Evolutionary conservation across 2,329 filamentous ascomycete genomes (phyloP).

Genomic region (Cladophialophora yegresii): DNA sequence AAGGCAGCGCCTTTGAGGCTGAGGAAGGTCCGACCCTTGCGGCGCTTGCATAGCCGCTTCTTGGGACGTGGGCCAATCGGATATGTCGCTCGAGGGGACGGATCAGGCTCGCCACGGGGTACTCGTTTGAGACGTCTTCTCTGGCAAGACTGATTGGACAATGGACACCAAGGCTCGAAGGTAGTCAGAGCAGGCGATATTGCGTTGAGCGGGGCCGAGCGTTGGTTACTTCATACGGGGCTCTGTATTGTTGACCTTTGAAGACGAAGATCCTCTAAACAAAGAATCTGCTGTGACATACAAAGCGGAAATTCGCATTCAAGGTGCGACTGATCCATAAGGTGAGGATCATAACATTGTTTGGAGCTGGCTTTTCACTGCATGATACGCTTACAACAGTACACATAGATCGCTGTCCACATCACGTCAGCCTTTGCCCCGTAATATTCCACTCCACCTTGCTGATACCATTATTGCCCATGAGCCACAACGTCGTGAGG

Average conservation of each 20-base stretch:
- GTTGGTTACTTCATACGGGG: too few species aligned
- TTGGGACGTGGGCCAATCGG: background rate
- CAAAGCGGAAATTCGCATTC: background rate
- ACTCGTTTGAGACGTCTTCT: too few species aligned
- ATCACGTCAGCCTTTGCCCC: slow-evolving; percentile 39
- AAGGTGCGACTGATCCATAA: background rate
- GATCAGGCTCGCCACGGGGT: too few species aligned
- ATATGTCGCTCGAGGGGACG: background rate
- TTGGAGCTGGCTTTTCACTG: background rate
- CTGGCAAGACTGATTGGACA: too few species aligned
- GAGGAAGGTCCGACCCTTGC: background rate
- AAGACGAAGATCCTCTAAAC: background rate
- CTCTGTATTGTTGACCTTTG: too few species aligned
- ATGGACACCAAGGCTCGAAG: too few species aligned
- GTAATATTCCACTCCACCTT: slow-evolving; percentile 45
- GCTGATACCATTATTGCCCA: slow-evolving; percentile 45
- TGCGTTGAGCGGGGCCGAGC: too few species aligned
- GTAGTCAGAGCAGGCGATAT: too few species aligned
- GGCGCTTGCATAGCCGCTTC: background rate
- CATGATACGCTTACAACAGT: background rate
- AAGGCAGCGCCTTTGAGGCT: background rate
- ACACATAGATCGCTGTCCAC: background rate
- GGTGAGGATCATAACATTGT: background rate
- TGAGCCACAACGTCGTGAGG: slow-evolving; percentile 46
- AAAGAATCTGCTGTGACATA: background rate